phyloP scores from a whole-genome alignment of 208 protist species.

The Trypanosoma platydactyli region DNA sequence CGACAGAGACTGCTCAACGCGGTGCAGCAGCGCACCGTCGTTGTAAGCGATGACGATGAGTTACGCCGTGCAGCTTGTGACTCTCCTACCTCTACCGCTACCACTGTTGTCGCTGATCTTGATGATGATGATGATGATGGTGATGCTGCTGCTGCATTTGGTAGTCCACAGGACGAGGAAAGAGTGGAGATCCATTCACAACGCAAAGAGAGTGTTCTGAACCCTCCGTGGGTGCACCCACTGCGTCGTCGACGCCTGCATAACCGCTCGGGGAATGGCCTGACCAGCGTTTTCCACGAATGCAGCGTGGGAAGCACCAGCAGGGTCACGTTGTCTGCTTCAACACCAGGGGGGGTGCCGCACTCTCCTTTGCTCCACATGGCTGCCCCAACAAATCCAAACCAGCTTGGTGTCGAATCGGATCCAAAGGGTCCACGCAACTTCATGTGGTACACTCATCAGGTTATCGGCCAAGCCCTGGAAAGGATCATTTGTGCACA shows the following conservation, averaged over 20 bases:
- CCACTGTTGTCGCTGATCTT: neutral
- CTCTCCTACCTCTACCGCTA: neutral
- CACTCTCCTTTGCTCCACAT: neutral
- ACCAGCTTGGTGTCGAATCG: constrained; percentile 78
- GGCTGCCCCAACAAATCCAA: constrained; percentile 49
- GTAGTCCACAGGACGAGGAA: neutral
- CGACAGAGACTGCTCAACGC: constrained; percentile 16
- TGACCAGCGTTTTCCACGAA: no score
- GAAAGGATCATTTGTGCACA: constrained; percentile 39
- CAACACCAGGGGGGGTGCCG: neutral
- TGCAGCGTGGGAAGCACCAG: neutral
- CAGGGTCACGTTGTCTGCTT: neutral
- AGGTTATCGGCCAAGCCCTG: constrained; percentile 54
- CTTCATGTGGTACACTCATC: constrained; percentile 69
- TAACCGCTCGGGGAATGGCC: neutral
- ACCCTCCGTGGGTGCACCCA: neutral
- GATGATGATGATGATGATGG: no score
- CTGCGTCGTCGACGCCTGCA: neutral
- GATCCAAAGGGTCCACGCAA: constrained; percentile 42
- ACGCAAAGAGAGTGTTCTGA: no score
- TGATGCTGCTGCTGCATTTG: no score
- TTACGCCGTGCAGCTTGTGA: no score
- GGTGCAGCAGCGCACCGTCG: neutral
- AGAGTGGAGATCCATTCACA: no score
- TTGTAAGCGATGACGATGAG: neutral